Conservation (phyloP, 1,284 basidiomycete genomes). For the Ustilago hordei region DNA sequence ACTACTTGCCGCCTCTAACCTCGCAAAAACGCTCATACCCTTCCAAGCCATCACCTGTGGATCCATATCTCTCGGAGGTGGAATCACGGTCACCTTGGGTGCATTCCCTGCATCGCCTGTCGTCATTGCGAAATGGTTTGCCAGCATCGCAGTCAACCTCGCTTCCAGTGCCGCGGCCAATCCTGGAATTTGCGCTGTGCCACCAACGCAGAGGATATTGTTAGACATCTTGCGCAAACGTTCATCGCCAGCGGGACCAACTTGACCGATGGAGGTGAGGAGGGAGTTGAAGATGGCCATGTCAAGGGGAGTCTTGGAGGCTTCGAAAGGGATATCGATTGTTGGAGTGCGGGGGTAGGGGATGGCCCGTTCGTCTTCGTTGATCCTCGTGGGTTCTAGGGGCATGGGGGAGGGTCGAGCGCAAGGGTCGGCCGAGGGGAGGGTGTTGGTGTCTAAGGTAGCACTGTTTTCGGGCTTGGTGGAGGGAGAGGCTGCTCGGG, state of each 20-base stretch:
- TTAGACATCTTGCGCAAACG: slow-evolving; percentile 89
- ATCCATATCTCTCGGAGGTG: slow-evolving; percentile 91
- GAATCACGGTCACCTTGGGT: slow-evolving; percentile 80
- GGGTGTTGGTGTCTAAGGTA: slow-evolving; percentile 17
- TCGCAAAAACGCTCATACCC: slow-evolving; percentile 90
- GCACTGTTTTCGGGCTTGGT: slow-evolving; percentile 9
- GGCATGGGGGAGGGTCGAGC: slow-evolving; percentile 44
- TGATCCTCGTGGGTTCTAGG: background rate
- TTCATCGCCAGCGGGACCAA: slow-evolving; percentile 76
- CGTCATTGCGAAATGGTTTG: slow-evolving; percentile 26
- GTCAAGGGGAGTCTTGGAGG: slow-evolving; percentile 90
- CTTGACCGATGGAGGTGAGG: slow-evolving; percentile 73
- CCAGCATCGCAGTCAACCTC: slow-evolving; percentile 28
- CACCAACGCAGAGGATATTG: slow-evolving; percentile 88
- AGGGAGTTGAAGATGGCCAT: slow-evolving; percentile 85
- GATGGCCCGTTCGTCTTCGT: background rate
- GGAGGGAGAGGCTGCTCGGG: slow-evolving; percentile 29
- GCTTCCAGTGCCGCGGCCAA: slow-evolving; percentile 68
- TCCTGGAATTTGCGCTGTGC: slow-evolving; percentile 75
- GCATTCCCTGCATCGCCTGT: slow-evolving; percentile 47
- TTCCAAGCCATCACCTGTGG: slow-evolving; percentile 92
- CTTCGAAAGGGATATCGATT: slow-evolving; percentile 84
- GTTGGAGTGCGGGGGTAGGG: slow-evolving; percentile 19
- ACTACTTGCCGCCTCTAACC: slow-evolving; percentile 82
- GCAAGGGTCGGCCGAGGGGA: slow-evolving; percentile 33